Evolutionary conservation across 2,329 filamentous ascomycete species (phyloP).

Genomic region (Sporothrix pallida): DNA sequence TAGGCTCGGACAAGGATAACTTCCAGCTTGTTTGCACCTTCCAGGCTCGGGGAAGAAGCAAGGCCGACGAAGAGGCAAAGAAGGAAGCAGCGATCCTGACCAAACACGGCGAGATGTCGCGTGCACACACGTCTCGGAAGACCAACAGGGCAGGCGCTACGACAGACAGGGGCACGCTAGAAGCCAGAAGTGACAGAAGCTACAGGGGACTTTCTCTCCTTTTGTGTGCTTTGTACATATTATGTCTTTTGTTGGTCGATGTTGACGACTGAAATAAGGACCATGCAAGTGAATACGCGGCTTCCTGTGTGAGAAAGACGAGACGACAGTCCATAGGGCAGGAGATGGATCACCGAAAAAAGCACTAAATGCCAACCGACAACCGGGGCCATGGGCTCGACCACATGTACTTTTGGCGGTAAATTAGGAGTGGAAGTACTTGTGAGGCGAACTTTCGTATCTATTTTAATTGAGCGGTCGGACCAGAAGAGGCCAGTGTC

Average conservation of each 20-base stretch:
- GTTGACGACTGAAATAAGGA: slow-evolving; percentile 3
- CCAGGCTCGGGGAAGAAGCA: not conserved
- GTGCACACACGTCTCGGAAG: slow-evolving; percentile 15
- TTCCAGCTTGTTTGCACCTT: too few species aligned
- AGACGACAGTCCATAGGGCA: not conserved
- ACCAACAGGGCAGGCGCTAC: not conserved
- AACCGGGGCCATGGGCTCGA: slow-evolving; percentile 14
- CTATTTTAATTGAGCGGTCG: not conserved
- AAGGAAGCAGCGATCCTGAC: slow-evolving; percentile 18
- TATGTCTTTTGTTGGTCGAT: not conserved
- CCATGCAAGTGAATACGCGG: slow-evolving; percentile 16
- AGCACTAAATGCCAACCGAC: slow-evolving; percentile 8
- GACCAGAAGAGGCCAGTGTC: not conserved
- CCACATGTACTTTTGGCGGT: not conserved
- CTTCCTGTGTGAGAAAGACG: slow-evolving; percentile 2
- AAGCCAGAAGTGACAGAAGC: not conserved
- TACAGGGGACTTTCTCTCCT: not conserved
- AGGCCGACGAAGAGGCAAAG: not conserved
- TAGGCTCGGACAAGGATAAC: too few species aligned
- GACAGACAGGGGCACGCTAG: not conserved
- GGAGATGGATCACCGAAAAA: not conserved
- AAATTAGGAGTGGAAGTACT: not conserved
- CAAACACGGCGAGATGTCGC: slow-evolving; percentile 21
- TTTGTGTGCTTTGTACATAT: not conserved
- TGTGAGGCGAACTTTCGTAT: not conserved